Conservation (phyloP, 345 rosid genomes). For the Adansonia digitata region DNA sequence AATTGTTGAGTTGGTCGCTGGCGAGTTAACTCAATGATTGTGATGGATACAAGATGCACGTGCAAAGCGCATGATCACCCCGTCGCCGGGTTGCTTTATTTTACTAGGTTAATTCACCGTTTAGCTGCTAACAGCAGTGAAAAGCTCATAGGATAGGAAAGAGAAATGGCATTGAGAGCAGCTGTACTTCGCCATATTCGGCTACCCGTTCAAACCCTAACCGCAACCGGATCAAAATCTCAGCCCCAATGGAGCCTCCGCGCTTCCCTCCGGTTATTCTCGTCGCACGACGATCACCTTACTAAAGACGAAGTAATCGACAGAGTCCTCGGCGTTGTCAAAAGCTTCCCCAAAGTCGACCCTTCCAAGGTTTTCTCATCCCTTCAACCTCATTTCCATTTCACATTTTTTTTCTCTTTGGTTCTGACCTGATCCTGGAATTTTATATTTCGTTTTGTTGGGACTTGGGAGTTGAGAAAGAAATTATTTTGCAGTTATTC, state of each 20-base stretch:
- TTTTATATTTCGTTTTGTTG: not conserved
- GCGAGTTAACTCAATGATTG: not conserved
- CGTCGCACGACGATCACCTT: slow-evolving; percentile 86
- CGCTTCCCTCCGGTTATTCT: slow-evolving; percentile 48
- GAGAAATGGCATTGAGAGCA: slow-evolving; percentile 64
- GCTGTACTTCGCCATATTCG: slow-evolving; percentile 66
- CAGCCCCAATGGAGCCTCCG: slow-evolving; percentile 21
- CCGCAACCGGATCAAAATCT: slow-evolving; percentile 19
- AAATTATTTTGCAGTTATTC: not conserved
- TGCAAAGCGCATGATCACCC: slow-evolving; percentile 10
- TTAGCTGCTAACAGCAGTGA: not conserved
- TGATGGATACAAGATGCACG: slow-evolving; percentile 9
- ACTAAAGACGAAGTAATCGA: slow-evolving; percentile 66
- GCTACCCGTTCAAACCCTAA: slow-evolving; percentile 46
- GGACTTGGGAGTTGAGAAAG: not conserved
- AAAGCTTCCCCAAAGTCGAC: slow-evolving; percentile 94
- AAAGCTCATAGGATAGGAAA: too few relatives aligned
- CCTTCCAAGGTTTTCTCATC: slow-evolving; percentile 69
- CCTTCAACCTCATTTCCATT: not conserved
- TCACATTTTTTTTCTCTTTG: not conserved
- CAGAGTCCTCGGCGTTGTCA: slow-evolving; percentile 84
- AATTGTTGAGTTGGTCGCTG: not conserved
- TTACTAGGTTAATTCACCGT: not conserved
- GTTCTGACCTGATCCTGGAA: not conserved
- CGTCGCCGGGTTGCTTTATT: too few relatives aligned